Evolutionary conservation across 2,329 filamentous ascomycete genomes (phyloP), one percentile per base, ranked within the genome.

Genomic region (Hypoxylon sp.): DNA sequence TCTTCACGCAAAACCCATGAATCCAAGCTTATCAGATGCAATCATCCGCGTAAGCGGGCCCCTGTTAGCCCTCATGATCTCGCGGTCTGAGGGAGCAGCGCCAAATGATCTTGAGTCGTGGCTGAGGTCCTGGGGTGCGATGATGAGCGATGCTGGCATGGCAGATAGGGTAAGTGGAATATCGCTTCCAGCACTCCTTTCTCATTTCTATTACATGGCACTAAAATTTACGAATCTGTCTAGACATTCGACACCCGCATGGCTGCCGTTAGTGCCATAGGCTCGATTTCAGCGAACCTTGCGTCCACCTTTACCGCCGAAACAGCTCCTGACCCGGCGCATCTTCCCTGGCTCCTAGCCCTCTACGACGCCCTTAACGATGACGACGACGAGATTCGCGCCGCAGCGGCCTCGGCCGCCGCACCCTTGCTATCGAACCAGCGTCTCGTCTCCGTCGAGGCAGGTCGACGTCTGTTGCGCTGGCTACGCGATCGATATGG

Each of bases 341-440:
- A 87, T 32, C 77, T 93, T 1, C 81, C 86, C 1, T 81, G 87
- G 29, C 85, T 91, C 54, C 76, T 93, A 4, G 82, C 90, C 2
- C 80, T 95, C 1, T 94, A 96, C 77, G 90, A 93, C 74, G 83
- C 89, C 47, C 84, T 97, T 3, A 91, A 92, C 74, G 96, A 98
- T 75, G 95, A 98, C 75, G 95, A 98, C 74, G 93, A 97, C 67
- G 94, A 97, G 61, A 87, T 97, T 68, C 88, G 95, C 46, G 86
- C 90, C 32, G 77, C 86, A 0, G 90, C 90, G 6, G 86, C 89
- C 2, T 64, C 71, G 0, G 83, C 86, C 1, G 81, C 84, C 0
- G 75, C 78, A 4, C 75, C 74, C 21, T 76, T 91, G 23, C 70
- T 90, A 6, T 79, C 77, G 14, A 70, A 77, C 19, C 73, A 76